phyloP scores from a whole-genome alignment of 768 basidiomycete species.

The Cantharellus anzutake region DNA sequence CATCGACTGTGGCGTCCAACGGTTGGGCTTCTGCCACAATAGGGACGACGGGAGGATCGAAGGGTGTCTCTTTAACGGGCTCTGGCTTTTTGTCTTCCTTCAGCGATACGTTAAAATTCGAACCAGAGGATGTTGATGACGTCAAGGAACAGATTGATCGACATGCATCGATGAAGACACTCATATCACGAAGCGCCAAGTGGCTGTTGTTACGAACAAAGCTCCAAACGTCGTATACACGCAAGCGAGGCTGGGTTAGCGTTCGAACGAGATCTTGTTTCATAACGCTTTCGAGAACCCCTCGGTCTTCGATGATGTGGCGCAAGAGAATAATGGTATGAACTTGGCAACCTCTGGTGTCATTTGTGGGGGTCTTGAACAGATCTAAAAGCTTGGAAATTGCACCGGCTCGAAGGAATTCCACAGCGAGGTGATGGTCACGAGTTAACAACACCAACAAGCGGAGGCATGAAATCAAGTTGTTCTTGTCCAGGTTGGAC shows the following conservation, averaged over 20 bases:
- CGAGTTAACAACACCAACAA: conserved; percentile 73
- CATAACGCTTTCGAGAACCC: conserved; percentile 51
- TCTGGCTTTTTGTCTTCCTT: conserved; percentile 15
- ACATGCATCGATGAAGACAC: conserved; percentile 54
- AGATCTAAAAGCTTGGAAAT: conserved; percentile 44
- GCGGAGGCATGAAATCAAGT: conserved; percentile 63
- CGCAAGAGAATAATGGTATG: conserved; percentile 81
- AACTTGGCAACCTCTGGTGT: conserved; percentile 45
- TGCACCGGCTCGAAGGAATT: conserved; percentile 52
- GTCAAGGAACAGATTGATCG: conserved; percentile 53
- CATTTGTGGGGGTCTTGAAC: conserved; percentile 35
- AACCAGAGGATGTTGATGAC: conserved; percentile 31
- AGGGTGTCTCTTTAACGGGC: neutral
- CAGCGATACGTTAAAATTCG: conserved; percentile 37
- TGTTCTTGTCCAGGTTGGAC: conserved; percentile 51
- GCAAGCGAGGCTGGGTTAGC: conserved; percentile 45
- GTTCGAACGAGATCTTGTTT: conserved; percentile 66
- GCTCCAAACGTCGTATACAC: conserved; percentile 40
- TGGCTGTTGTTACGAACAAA: conserved; percentile 63
- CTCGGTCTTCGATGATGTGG: conserved; percentile 68
- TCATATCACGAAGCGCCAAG: conserved; percentile 64
- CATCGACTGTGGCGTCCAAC: conserved; percentile 14
- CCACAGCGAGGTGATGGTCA: conserved; percentile 39
- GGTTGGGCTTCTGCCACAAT: neutral
- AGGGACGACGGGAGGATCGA: neutral